These are phyloP conservation scores for Clohesyomyces aquaticus DNA, from an alignment of 495 filamentous ascomycete species.

Conservation along the genomic window DNA sequence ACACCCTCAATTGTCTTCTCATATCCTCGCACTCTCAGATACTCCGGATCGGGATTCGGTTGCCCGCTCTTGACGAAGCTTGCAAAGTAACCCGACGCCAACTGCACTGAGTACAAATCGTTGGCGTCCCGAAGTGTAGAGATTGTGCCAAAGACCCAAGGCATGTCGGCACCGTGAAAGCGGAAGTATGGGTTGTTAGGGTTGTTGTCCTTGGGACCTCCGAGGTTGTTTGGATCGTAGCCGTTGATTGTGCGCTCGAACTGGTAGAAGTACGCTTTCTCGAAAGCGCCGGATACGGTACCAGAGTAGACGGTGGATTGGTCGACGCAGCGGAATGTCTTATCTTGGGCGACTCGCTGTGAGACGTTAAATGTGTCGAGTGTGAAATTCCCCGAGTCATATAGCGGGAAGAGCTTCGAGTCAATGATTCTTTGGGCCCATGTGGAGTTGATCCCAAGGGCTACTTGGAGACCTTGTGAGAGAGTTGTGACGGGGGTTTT, in stretches of 20 bases:
- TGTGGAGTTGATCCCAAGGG: constrained; percentile 45
- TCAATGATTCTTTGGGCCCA: constrained; percentile 50
- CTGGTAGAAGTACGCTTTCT: constrained; percentile 53
- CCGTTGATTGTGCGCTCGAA: constrained; percentile 49
- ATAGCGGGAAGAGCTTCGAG: constrained; percentile 50
- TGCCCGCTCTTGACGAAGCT: constrained; percentile 43
- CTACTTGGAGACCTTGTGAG: constrained; percentile 44
- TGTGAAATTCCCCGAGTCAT: constrained; percentile 50
- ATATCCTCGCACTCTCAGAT: constrained; percentile 47
- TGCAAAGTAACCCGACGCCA: constrained; percentile 45
- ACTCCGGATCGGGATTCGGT: constrained; percentile 44
- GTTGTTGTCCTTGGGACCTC: constrained; percentile 32
- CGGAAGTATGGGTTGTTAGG: constrained; percentile 36
- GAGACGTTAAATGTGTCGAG: constrained; percentile 53
- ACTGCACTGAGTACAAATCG: constrained; percentile 41
- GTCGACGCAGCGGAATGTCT: constrained; percentile 53
- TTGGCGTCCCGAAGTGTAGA: constrained; percentile 34
- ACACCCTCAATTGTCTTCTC: constrained; percentile 38
- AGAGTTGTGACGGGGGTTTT: constrained; percentile 43
- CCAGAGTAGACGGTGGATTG: constrained; percentile 53
- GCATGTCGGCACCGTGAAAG: constrained; percentile 38
- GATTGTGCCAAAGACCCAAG: constrained; percentile 45
- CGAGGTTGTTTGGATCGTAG: constrained; percentile 51
- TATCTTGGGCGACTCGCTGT: constrained; percentile 51
- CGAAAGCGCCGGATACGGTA: constrained; percentile 43